Evolutionary conservation across 768 basidiomycete species (phyloP).

Genomic region (Mycena vulgaris): DNA sequence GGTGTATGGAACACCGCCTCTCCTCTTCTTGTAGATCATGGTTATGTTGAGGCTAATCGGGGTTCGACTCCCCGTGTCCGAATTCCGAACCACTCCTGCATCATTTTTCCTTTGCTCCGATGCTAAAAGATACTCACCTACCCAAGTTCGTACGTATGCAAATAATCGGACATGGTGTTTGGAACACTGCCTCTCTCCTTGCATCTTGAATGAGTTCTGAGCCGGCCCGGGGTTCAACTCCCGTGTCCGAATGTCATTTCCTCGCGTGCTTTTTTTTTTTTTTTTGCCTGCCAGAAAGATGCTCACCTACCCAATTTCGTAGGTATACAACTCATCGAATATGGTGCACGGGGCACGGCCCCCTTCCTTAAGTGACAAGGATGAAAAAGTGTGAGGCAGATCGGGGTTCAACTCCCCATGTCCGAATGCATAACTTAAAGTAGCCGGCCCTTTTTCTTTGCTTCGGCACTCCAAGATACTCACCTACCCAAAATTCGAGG

Average conservation of each 20-base stretch:
- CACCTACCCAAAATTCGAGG: too few relatives aligned
- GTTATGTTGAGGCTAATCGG: background rate
- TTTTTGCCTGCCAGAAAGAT: background rate
- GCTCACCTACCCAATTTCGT: background rate
- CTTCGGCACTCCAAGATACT: too few relatives aligned
- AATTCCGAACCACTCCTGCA: background rate
- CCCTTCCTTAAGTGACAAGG: too few relatives aligned
- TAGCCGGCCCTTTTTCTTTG: too few relatives aligned
- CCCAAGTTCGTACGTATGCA: background rate
- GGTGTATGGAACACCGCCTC: background rate
- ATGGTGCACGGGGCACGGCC: too few relatives aligned
- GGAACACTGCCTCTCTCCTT: slow-evolving; percentile 9
- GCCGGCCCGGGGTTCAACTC: too few relatives aligned
- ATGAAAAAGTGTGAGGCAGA: too few relatives aligned
- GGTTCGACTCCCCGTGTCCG: slow-evolving; percentile 21
- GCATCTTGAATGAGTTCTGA: too few relatives aligned
- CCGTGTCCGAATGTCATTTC: too few relatives aligned
- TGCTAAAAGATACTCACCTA: background rate
- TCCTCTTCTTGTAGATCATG: background rate
- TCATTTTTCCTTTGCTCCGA: background rate
- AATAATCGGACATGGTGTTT: background rate
- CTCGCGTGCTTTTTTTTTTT: background rate
- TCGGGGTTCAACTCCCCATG: too few relatives aligned
- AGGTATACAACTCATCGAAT: background rate
- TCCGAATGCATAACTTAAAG: too few relatives aligned